These are phyloP conservation scores for Macadamia integrifolia DNA, from an alignment of 164 flowering plant genomes.

Conservation along the genomic window DNA sequence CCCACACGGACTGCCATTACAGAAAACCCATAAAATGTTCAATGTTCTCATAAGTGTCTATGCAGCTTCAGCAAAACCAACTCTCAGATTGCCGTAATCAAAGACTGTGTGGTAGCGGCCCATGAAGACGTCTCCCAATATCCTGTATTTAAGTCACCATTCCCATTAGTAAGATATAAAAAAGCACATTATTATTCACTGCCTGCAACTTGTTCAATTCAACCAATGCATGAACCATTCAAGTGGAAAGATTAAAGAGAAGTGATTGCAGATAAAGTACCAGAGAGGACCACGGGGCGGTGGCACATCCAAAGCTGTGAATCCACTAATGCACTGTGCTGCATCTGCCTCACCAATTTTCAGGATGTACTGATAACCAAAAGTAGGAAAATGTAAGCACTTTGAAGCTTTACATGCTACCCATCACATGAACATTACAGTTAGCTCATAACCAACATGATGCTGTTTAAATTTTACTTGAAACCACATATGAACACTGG, in stretches of 20 bases:
- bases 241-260: background rate
- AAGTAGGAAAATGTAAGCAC: no score
- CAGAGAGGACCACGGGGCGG: constrained; percentile 77
- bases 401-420: no score
- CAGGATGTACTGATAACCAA: constrained; percentile 50
- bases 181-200: no score
- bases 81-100: constrained; percentile 34
- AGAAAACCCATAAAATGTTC: no score
- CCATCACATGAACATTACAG: no score
- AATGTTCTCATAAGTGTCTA: constrained; percentile 4
- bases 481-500: no score
- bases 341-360: constrained; percentile 56
- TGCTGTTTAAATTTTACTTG: no score
- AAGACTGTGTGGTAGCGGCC: constrained; percentile 48
- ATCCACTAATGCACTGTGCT: constrained; percentile 77
- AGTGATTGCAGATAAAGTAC: constrained; percentile 18
- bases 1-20: no score
- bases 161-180: background rate
- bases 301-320: constrained; percentile 58
- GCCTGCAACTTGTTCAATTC: no score
- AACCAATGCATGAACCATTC: no score
- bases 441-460: no score
- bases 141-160: constrained; percentile 28
- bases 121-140: constrained; percentile 55
- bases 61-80: constrained; percentile 52